These are phyloP conservation scores for Closterium sp. DNA, from an alignment of 139 green algal genomes.

Conservation along the genomic window DNA sequence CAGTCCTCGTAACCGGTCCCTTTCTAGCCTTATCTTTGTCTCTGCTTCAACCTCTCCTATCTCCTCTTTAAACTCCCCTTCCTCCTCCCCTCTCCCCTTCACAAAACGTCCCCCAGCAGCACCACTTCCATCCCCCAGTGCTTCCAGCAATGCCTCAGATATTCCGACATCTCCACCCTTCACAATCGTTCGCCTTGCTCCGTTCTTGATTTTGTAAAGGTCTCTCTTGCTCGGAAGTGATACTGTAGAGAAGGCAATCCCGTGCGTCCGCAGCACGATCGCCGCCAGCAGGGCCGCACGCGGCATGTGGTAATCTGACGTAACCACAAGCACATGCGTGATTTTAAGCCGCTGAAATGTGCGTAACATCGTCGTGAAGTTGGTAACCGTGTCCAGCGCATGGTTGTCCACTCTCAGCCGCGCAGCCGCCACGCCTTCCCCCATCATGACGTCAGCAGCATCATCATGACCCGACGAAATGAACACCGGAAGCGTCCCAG, in stretches of 20 bases:
- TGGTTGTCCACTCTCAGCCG: slow-evolving; percentile 28
- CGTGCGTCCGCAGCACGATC: slow-evolving; percentile 31
- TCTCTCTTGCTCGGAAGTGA: not conserved
- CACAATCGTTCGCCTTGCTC: not conserved
- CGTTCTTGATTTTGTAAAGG: not conserved
- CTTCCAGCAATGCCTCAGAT: no score
- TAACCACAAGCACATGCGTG: slow-evolving; percentile 50
- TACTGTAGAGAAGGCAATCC: slow-evolving; percentile 45
- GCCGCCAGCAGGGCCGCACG: slow-evolving; percentile 16
- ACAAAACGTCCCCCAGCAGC: not conserved
- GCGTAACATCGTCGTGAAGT: slow-evolving; percentile 22
- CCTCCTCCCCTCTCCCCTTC: not conserved
- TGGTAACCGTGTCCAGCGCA: slow-evolving; percentile 45
- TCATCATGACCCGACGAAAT: slow-evolving; percentile 40
- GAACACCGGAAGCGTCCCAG: slow-evolving; percentile 34
- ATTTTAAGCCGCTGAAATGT: slow-evolving; percentile 18
- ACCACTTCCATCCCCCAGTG: not conserved
- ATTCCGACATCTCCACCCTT: not conserved
- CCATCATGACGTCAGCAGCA: slow-evolving; percentile 30
- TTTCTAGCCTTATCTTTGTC: slow-evolving; percentile 6
- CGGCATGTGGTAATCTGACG: slow-evolving; percentile 46
- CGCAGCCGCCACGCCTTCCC: slow-evolving; percentile 10
- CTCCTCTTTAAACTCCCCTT: not conserved
- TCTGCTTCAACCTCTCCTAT: not conserved
- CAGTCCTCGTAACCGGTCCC: slow-evolving; percentile 26